Evolutionary conservation across 2,329 filamentous ascomycete genomes (phyloP), one percentile per base, ranked within the genome.

Genomic region (Aspergillus persii): DNA sequence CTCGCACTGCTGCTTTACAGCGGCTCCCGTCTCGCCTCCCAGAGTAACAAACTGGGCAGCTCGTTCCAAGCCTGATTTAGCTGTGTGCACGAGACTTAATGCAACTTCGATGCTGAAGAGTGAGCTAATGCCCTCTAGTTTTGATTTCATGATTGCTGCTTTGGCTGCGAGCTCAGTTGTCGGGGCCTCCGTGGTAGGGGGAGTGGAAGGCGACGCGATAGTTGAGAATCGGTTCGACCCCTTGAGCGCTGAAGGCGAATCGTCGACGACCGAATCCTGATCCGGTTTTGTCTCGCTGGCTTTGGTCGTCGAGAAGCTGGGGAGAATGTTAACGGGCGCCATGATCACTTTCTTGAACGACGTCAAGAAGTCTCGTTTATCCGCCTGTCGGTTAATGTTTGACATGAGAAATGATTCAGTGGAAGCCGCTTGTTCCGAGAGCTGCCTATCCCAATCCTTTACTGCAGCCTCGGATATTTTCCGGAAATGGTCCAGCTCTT

Each of bases 311-410:
- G 84, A 80, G 63, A 91, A 85, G 50, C 84, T 88, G 1, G 92
- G 91, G 3, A 98, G 80, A 8, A 92, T 94, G 54, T 91, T 96
- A 52, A 99, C 94, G 2, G 95, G 95, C 88, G 96, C 96, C 93
- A 99, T 97, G 64, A 99, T 91, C 8, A 99, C 95, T 75, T 98
- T 98, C 72, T 92, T 97, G 81, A 99, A 99, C 0, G 93, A 96
- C 50, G 89, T 95, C 61, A 99, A 74, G 69, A 99, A 99, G 73
- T 99, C 95, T 66, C 92, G 91, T 78, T 99, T 99, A 63, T 96
- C 95, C 1, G 92, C 95, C 73, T 96, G 92, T 29, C 95, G 86
- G 71, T 94, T 97, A 70, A 98, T 87, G 72, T 92, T 97, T 27
- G 89, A 90, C 94, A 98, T 97, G 78, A 92, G 95, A 71, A 96